Base-by-base conservation (phyloP, 768 basidiomycete species). In the Aureoboletus auriporus region DNA sequence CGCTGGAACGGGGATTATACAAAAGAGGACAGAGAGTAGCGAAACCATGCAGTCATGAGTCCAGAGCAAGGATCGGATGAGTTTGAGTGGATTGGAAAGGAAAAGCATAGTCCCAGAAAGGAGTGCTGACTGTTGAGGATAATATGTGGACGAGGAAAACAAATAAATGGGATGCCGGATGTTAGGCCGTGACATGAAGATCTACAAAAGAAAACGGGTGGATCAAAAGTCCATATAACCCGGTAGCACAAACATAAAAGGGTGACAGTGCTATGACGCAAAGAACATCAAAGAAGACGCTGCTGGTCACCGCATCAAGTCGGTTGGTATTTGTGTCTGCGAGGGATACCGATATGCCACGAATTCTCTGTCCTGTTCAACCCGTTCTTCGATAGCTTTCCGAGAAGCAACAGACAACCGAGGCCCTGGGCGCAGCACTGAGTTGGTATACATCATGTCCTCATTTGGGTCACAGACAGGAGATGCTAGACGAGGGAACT, bases 261-360 rank as follows among this genome's bases (percentile, higher is more conserved):
- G 30, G 23, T 42, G 46, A 48, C 14, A 28, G 20, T 23, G 20
- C 20, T 23, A 23, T 23, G 20, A 23, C 4, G 20, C 4, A 23
- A 23, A 23, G 20, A 23, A 23, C 20, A 23, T 23, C 34, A 51
- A 13, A 31, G 10, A 40, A 35, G 20, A 16, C 13, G 16, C 27
- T 14, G 29, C 20, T 40, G 30, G 47, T 69, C 61, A 79, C 56
- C 75, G 79, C 47, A 86, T 58, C 36, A 87, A 71, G 61, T 83
- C 82, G 53, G 86, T 59, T 34, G 76, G 80, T 41, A 53, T 55
- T 56, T 87, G 83, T 56, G 86, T 83, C 53, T 75, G 79, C 12
- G 89, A 90, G 7, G 90, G 90, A 65, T 93, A 93, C 35, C 89
- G 81, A 63, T 92, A 91, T 4, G 89, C 87, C 51, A 92, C 82